phyloP scores from a whole-genome alignment of 192 early-diverging fungal species.

The Podila verticillata region DNA sequence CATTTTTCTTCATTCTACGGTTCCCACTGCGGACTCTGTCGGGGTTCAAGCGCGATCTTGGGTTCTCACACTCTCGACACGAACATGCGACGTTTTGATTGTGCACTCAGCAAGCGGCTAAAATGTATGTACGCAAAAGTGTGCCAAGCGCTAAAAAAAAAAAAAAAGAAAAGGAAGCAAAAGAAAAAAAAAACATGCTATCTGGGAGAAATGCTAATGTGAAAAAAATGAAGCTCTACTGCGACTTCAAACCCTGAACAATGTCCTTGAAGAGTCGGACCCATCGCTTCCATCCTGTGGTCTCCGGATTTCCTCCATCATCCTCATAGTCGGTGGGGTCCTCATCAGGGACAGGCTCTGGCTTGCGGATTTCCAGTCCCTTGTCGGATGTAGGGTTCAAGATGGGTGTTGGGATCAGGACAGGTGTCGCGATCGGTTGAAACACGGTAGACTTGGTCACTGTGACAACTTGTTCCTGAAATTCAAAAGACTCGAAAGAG shows the following conservation, averaged over 20 bases:
- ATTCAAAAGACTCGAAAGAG: not conserved
- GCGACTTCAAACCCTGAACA: conserved; percentile 8
- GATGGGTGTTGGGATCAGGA: not conserved
- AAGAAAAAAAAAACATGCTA: not conserved
- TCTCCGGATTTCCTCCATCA: not conserved
- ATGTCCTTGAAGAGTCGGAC: conserved; percentile 22
- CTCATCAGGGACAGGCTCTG: not conserved
- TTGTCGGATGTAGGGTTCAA: not conserved
- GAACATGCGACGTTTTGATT: too few relatives aligned
- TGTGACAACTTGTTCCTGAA: not conserved
- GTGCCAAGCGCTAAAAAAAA: too few relatives aligned
- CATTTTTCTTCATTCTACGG: too few relatives aligned
- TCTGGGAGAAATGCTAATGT: too few relatives aligned
- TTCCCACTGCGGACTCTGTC: too few relatives aligned
- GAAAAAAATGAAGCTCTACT: not conserved
- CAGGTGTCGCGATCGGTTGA: not conserved
- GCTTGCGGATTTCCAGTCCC: not conserved
- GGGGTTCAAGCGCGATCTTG: too few relatives aligned
- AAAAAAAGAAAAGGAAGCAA: too few relatives aligned
- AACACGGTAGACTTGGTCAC: not conserved
- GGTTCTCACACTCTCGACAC: too few relatives aligned
- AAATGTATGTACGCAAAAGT: too few relatives aligned
- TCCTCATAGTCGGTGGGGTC: not conserved
- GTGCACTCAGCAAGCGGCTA: too few relatives aligned
- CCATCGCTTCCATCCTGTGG: conserved; percentile 2